These are phyloP conservation scores for Monosporascus sp. DNA, from an alignment of 2,329 filamentous ascomycete genomes.

Conservation along the genomic window DNA sequence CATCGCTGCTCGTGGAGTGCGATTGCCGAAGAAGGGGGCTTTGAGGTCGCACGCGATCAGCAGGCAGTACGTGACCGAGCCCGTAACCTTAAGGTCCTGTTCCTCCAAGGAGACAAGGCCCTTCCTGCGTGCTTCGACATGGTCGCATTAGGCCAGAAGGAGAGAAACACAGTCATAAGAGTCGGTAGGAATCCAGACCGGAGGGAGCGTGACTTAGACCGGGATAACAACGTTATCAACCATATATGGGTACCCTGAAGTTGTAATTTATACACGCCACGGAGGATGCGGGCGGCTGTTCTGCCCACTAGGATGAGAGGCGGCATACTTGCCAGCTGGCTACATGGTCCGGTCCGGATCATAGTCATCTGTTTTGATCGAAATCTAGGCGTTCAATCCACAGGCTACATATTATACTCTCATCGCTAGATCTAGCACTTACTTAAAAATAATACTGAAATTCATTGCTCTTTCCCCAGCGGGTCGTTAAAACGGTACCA, in stretches of 20 bases:
- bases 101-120: constrained; percentile 37
- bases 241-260: constrained; percentile 19
- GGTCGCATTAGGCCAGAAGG: constrained; percentile 46
- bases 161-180: constrained; percentile 33
- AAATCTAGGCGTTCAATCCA: too few relatives aligned
- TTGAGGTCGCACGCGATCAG: constrained; percentile 43
- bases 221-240: constrained; percentile 31
- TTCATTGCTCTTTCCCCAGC: too few relatives aligned
- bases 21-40: constrained; percentile 31
- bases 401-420: too few relatives aligned
- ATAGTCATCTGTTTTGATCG: too few relatives aligned
- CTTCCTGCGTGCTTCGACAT: constrained; percentile 45
- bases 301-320: too few relatives aligned
- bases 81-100: constrained; percentile 49
- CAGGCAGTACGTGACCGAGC: constrained; percentile 54
- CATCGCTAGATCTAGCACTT: too few relatives aligned
- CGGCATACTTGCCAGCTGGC: too few relatives aligned
- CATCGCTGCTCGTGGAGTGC: constrained; percentile 33
- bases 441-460: too few relatives aligned
- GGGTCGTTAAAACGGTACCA: too few relatives aligned
- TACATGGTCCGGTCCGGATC: too few relatives aligned
- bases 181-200: constrained; percentile 45
- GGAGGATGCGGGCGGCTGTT: too few relatives aligned
- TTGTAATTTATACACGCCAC: neutral
- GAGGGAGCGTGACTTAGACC: constrained; percentile 39